These are phyloP conservation scores for Phaeosphaeriaceae sp. DNA, from an alignment of 2,329 filamentous ascomycete species.

Conservation along the genomic window DNA sequence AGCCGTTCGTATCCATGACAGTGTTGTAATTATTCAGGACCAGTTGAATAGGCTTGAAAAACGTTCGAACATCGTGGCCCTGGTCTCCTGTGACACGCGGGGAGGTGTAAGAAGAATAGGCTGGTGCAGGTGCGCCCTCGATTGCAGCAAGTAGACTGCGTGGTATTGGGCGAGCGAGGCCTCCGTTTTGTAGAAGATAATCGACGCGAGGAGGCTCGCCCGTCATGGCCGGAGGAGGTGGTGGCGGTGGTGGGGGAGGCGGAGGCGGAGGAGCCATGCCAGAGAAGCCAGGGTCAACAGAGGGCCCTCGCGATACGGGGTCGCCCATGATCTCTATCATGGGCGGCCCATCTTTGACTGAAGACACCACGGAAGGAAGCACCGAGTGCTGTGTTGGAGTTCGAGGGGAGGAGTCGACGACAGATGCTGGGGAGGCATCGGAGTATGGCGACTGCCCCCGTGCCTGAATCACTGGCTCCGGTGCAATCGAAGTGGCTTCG, in stretches of 20 bases:
- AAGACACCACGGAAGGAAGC: constrained; percentile 42
- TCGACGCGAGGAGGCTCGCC: constrained; percentile 82
- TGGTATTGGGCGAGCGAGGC: constrained; percentile 73
- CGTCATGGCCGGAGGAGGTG: constrained; percentile 72
- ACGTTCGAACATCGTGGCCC: constrained; percentile 67
- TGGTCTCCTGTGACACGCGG: constrained; percentile 53
- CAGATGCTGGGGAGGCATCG: constrained; percentile 50
- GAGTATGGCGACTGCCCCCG: constrained; percentile 41
- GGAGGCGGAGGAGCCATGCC: constrained; percentile 59
- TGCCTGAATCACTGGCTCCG: constrained; percentile 40
- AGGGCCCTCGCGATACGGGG: constrained; percentile 43
- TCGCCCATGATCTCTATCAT: constrained; percentile 55
- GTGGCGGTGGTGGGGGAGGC: constrained; percentile 59
- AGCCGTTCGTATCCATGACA: constrained; percentile 84
- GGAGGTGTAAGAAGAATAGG: constrained; percentile 66
- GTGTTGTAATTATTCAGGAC: constrained; percentile 85
- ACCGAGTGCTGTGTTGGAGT: constrained; percentile 52
- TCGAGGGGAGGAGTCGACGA: constrained; percentile 54
- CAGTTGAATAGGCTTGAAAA: constrained; percentile 84
- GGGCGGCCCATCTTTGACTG: constrained; percentile 45
- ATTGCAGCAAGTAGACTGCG: constrained; percentile 74
- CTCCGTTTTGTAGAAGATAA: constrained; percentile 89
- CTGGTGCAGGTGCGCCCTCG: constrained; percentile 62
- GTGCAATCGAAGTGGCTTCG: constrained; percentile 55
- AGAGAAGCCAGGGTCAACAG: constrained; percentile 50